Evolutionary conservation across 768 basidiomycete species (phyloP), one percentile per base, ranked within the genome.

Genomic region (Candolleomyces efflorescens): DNA sequence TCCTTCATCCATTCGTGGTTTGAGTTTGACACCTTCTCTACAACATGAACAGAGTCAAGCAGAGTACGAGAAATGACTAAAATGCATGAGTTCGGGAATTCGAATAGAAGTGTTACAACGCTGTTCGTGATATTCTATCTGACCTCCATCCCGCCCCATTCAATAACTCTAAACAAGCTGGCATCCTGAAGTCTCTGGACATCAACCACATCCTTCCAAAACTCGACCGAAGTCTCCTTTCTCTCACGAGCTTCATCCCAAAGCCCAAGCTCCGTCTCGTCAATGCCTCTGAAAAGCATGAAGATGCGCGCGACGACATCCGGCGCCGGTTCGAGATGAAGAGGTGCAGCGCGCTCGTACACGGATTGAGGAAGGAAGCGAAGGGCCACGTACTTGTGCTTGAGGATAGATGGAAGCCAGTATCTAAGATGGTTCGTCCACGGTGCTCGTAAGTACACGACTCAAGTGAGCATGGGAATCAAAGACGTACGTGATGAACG

Each of bases 111-210:
- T n/a, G n/a, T n/a, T n/a, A n/a, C n/a, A n/a, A 27, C 27, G 9
- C 27, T 27, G 4, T 27, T 44, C 4, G 3, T 17, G 12, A 44
- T 3, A 12, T 20, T 44, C 27, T n/a, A 53, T 6, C 57, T 26
- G 17, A 78, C 66, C 61, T 79, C 75, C 76, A 78, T 78, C 1
- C 75, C 78, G 22, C 76, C 78, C 79, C 78, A 81, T 56, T 81
- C 79, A 46, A 81, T 41, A 0, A 76, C 76, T 9, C 77, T 56
- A 57, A 75, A 77, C 53, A 75, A 52, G 4, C 58, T 51, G 3
- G 49, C 55, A 49, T 78, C 68, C 20, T 54, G 51, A 24, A 65
- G 66, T 12, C 63, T 58, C 32, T 75, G 65, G 1, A 75, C 65
- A 2, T 75, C 77, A 6, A 78, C 76, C 1, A 75, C 63, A 3